These are phyloP conservation scores for Diversispora epigaea DNA, from an alignment of 192 early-diverging fungal species.

Conservation along the genomic window DNA sequence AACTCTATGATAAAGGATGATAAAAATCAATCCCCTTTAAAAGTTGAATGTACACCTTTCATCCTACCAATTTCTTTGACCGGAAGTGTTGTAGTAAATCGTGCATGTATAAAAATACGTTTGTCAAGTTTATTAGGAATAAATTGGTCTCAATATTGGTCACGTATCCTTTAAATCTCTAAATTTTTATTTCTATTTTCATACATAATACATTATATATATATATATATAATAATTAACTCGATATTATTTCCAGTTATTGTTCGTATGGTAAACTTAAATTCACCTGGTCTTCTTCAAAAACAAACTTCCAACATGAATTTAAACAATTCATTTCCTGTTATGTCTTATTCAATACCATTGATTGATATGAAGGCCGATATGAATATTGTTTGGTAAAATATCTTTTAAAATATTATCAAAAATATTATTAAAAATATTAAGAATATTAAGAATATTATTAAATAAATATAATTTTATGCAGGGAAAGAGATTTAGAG, in stretches of 20 bases:
- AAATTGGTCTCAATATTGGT: slow-evolving; percentile 23
- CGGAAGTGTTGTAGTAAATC: background rate
- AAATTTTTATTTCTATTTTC: background rate
- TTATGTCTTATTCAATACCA: slow-evolving; percentile 24
- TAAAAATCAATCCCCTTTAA: background rate
- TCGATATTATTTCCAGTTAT: background rate
- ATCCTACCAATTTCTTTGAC: slow-evolving; percentile 10
- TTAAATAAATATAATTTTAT: background rate
- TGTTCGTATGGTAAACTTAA: background rate
- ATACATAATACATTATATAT: too few species aligned
- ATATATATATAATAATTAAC: too few species aligned
- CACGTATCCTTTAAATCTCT: slow-evolving; percentile 24
- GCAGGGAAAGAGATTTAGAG: slow-evolving; percentile 29
- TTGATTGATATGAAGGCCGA: slow-evolving; percentile 23
- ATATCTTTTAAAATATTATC: background rate
- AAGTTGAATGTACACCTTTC: slow-evolving; percentile 8
- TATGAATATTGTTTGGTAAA: slow-evolving; percentile 24
- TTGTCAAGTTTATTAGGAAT: slow-evolving; percentile 18
- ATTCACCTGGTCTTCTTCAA: too few species aligned
- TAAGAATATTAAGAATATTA: background rate
- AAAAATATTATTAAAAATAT: background rate
- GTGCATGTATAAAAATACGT: slow-evolving; percentile 12
- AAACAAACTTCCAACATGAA: background rate
- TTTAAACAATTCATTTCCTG: background rate
- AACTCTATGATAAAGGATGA: background rate